phyloP scores from a whole-genome alignment of 441 rosid genomes.

The Sinapis alba region DNA sequence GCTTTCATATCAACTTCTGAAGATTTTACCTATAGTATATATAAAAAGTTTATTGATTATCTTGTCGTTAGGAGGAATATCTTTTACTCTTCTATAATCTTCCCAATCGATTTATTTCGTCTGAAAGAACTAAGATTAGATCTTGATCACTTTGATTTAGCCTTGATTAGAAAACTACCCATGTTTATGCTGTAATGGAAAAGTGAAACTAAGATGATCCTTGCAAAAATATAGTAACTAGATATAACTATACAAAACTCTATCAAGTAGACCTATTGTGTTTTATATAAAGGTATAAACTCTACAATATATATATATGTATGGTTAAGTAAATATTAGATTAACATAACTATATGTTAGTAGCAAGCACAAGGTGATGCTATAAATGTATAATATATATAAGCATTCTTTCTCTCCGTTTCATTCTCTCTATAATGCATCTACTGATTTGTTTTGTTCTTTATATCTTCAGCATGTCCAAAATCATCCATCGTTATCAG shows the following conservation, averaged over 20 bases:
- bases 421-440: neutral
- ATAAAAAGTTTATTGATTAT: no score
- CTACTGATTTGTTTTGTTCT: neutral
- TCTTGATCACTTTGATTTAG: neutral
- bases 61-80: no score
- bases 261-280: neutral
- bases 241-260: neutral
- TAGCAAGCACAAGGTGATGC: neutral
- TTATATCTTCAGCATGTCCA: slow-evolving; percentile 30
- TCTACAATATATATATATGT: neutral
- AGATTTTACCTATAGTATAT: neutral
- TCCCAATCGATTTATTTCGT: no score
- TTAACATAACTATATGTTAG: neutral
- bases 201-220: neutral
- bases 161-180: neutral
- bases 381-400: neutral
- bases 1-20: no score
- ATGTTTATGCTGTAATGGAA: neutral
- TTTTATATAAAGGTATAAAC: neutral
- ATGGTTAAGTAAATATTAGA: neutral
- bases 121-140: neutral
- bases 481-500: slow-evolving; percentile 18
- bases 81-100: no score
- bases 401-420: neutral
- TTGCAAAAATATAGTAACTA: neutral